Percentiles rank a stretch among this genome's conserved stretches.
Conservation (phyloP, 2,329 filamentous ascomycete species). For the Calonectria honghensis region DNA sequence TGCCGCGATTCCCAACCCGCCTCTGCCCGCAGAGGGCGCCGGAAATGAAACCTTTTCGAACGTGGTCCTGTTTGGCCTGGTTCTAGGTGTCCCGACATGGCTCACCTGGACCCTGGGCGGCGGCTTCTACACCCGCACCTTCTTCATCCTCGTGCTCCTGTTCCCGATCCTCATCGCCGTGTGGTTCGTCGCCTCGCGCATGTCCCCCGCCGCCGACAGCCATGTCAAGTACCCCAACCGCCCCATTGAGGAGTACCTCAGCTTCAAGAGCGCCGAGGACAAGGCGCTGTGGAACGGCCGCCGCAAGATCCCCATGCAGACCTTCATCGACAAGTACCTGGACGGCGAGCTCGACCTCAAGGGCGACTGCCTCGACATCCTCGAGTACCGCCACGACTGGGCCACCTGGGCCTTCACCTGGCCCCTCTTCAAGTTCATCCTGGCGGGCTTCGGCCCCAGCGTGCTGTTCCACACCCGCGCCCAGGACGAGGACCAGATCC, state of each 20-base stretch:
- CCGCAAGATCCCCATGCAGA: conserved; percentile 91
- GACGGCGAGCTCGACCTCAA: conserved; percentile 96
- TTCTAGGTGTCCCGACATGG: conserved; percentile 84
- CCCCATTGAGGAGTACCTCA: conserved; percentile 92
- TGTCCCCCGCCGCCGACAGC: conserved; percentile 93
- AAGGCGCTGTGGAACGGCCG: conserved; percentile 81
- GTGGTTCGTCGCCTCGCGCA: conserved; percentile 87
- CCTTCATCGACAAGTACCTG: conserved; percentile 99
- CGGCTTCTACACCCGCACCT: conserved; percentile 90
- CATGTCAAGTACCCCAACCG: conserved; percentile 86
- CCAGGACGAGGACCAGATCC: conserved; percentile 98
- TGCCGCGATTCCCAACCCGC: conserved; percentile 91
- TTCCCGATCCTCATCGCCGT: conserved; percentile 87
- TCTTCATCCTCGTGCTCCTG: conserved; percentile 85
- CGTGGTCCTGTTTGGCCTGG: conserved; percentile 80
- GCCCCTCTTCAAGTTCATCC: conserved; percentile 89
- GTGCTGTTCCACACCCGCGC: conserved; percentile 93
- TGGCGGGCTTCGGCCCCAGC: conserved; percentile 91
- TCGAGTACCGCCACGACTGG: conserved; percentile 98
- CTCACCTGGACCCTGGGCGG: conserved; percentile 90
- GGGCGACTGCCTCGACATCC: conserved; percentile 88
- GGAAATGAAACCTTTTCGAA: conserved; percentile 93
- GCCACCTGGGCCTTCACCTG: conserved; percentile 93
- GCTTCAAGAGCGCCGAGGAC: conserved; percentile 80
- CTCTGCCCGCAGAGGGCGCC: conserved; percentile 90